Evolutionary conservation across 2,329 filamentous ascomycete species (phyloP), one percentile per base, ranked within the genome.

Genomic region (Penicillium hordei): DNA sequence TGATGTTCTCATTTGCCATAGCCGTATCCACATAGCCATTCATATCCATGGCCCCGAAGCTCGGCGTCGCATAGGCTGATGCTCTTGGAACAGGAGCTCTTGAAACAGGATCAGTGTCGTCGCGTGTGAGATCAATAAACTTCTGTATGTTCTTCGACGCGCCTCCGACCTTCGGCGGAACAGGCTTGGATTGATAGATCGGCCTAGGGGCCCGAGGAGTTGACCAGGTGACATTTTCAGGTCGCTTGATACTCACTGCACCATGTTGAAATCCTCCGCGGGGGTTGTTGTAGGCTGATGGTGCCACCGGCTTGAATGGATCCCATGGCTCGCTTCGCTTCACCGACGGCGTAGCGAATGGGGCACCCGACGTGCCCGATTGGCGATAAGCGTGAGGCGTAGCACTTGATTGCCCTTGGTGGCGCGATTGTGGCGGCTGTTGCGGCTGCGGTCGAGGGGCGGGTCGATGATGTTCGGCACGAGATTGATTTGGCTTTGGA

Each of bases 21-120:
- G 70, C 76, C 1, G 75, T 68, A 58, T 81, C 79, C 25, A 82
- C 72, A 63, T 80, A 82, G 1, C 78, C 79, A 65, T 80, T 79
- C 12, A 82, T 78, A 63, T 87, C 84, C 17, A 78, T 75, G 0
- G 81, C 76, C 5, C 82, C 82, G 65, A 85, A 86, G 7, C 75
- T 74, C 23, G 61, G 29, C 19, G 81, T 29, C 29, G 81, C 77
- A 34, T 79, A 73, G 15, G 75, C 74, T 1, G 72, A 76, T 9
- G 73, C 70, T 3, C 71, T 76, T n/a, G 71, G 74, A 63, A 82
- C 80, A 3, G 79, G 78, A 54, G 73, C 70, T 3, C 71, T 76
- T n/a, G 71, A 74, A 63, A 82, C 80, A 3, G 79, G 78, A 54
- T 82, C 76, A 55, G 81, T 80, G 10, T 74, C 72, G 58, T 80